Evolutionary conservation across 331 rosid species (phyloP).

Genomic region (Rosa hybrid): DNA sequence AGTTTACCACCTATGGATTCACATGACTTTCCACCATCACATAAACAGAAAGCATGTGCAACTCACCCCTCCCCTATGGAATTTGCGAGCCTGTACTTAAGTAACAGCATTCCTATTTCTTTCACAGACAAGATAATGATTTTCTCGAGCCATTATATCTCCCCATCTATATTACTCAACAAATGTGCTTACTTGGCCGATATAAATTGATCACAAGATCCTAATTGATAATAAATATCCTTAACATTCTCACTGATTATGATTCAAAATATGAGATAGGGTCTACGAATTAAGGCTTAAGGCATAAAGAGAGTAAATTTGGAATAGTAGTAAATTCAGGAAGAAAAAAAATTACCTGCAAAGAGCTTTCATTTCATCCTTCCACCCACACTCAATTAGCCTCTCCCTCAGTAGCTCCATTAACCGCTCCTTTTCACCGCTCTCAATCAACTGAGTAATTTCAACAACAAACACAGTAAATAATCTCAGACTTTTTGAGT

Average conservation of each 20-base stretch:
- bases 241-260: not conserved
- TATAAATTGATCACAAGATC: not conserved
- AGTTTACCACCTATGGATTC: not conserved
- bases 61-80: not conserved
- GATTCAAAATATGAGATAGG: not conserved
- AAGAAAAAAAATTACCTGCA: slow-evolving; percentile 59
- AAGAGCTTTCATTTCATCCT: slow-evolving; percentile 89
- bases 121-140: not conserved
- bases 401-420: slow-evolving; percentile 92
- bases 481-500: not conserved
- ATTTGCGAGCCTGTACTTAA: not conserved
- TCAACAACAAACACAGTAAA: not conserved
- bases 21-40: slow-evolving; percentile 1
- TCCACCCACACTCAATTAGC: slow-evolving; percentile 93
- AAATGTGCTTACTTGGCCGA: not conserved
- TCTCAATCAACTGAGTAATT: slow-evolving; percentile 66
- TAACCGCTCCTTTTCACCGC: slow-evolving; percentile 82
- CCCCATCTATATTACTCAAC: not conserved
- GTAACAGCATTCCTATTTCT: not conserved
- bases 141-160: not conserved
- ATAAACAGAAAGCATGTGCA: not conserved
- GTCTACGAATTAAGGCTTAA: not conserved
- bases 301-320: not conserved
- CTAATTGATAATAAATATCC: not conserved
- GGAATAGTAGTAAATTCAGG: not conserved